Evolutionary conservation across 805 yeast genomes (phyloP), one percentile per base, ranked within the genome.

Genomic region (Kazachstania bromeliacearum): DNA sequence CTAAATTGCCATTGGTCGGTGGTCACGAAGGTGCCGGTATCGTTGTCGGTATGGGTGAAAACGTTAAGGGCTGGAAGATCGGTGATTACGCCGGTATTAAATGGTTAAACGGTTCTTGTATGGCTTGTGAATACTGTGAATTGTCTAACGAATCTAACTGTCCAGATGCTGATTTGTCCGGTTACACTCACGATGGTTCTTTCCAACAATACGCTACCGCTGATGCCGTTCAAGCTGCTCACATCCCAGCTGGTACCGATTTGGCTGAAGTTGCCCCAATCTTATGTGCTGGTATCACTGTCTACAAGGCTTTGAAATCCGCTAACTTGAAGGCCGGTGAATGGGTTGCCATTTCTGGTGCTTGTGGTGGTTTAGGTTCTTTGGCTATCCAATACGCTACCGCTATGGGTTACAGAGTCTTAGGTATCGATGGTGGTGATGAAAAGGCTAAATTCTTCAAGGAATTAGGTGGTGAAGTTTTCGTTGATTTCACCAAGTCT

Each of bases 311-410:
- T 9, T 63, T 76, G 53, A 75, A 75, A 64, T 68, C 75, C 34
- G 79, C 82, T 36, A 58, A 65, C 36, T 54, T 71, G 40, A 43
- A 45, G 33, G 67, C 87, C 16, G 87, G 89, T 54, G 75, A 80
- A 60, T 79, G 80, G 79, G 81, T 78, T 46, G 74, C 76, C 42
- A 66, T 80, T 41, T 75, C 85, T 39, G 88, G 89, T 65, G 87
- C 85, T 43, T 83, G 76, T 60, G 88, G 88, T 59, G 88, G 89
- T 55, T 70, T 80, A 60, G 89, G 88, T 54, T 66, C 84, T 27
- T 62, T 80, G 46, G 85, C 85, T 38, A 66, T 79, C 50, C 87
- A 80, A 64, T 80, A 77, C 62, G 87, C 84, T 43, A 70, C 62
- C 48, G 85, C 84, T 42, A 73, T 79, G 81, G 89, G 88, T 51